Evolutionary conservation across 441 rosid genomes (phyloP), one percentile per base, ranked within the genome.

Genomic region (Corymbia citriodora): DNA sequence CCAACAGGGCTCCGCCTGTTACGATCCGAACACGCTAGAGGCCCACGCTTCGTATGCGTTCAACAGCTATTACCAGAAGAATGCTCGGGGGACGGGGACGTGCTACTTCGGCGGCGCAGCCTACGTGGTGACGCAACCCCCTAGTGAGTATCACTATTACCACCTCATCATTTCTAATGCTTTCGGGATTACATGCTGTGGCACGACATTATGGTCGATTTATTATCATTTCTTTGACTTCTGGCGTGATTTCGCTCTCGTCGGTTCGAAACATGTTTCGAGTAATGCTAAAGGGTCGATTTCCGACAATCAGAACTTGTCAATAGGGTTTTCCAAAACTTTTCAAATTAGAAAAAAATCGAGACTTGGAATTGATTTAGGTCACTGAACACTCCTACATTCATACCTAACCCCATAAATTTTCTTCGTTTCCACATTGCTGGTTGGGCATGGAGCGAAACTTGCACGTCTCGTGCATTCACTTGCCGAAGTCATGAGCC

Each of bases 11-110:
- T 93, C 97, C 89, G 91, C 95, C 89, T 96, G 98, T 90, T 95
- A 92, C 57, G 29, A 89, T 89, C 97, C 97, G 17, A 92, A 93
- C 33, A 89, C 95, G 8, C 91, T 95, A 25, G 96, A 91, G 87
- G 96, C 98, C 5, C 98, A 95, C 81, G 98, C 98, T 52, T 95
- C 98, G 10, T 96, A 94, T 29, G 98, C 98, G 36, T 95, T 95
- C 92, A 96, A 96, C 90, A 95, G 98, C 91, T 95, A 93, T 63
- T 96, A 95, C 88, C 97, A 96, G 93, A 95, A 93, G 92, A 93
- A 94, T 45, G 79, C 90, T 8, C 97, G 97, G 59, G 92, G 91
- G 29, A 87, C 88, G 36, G 97, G 97, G 92, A 91, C 96, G 87
- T 96, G 97, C 72, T 36, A 93, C 9, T 96, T 96, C 91, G 94